phyloP scores from a whole-genome alignment of 805 yeast species.

The Lachancea fermentati region DNA sequence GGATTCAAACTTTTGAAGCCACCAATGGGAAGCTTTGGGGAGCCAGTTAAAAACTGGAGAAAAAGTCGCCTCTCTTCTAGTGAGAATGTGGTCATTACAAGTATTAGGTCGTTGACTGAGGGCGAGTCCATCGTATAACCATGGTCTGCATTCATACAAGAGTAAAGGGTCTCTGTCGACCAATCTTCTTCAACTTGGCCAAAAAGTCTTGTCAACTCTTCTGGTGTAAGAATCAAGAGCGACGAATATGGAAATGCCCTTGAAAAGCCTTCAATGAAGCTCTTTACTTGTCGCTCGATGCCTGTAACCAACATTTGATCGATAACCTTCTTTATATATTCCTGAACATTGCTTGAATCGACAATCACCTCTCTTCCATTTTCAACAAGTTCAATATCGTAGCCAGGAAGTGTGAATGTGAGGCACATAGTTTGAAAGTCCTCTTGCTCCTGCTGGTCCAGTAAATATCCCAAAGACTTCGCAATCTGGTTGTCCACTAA shows the following conservation, averaged over 20 bases:
- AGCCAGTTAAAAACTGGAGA: slow-evolving; percentile 84
- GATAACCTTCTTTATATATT: slow-evolving; percentile 51
- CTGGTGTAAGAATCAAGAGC: slow-evolving; percentile 62
- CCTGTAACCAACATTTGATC: slow-evolving; percentile 61
- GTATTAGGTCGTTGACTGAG: slow-evolving; percentile 55
- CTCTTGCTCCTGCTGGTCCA: slow-evolving; percentile 34
- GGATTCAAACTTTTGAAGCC: slow-evolving; percentile 84
- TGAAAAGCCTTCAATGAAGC: slow-evolving; percentile 77
- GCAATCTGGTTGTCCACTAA: slow-evolving; percentile 55
- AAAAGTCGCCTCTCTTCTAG: slow-evolving; percentile 59
- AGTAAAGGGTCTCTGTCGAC: slow-evolving; percentile 55
- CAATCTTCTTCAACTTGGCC: slow-evolving; percentile 87
- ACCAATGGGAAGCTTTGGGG: slow-evolving; percentile 90
- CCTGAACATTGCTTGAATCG: slow-evolving; percentile 46
- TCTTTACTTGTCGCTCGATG: slow-evolving; percentile 52
- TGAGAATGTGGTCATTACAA: slow-evolving; percentile 52
- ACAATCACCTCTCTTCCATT: slow-evolving; percentile 51
- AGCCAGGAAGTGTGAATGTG: slow-evolving; percentile 74
- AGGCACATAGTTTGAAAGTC: slow-evolving; percentile 46
- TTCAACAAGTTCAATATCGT: slow-evolving; percentile 49
- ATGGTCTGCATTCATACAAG: slow-evolving; percentile 76
- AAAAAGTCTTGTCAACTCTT: slow-evolving; percentile 64
- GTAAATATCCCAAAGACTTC: slow-evolving; percentile 49
- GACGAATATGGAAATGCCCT: slow-evolving; percentile 75
- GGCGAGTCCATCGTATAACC: slow-evolving; percentile 73